These are phyloP conservation scores for Babesia divergens DNA, from an alignment of 169 alveolate species.

Conservation along the genomic window DNA sequence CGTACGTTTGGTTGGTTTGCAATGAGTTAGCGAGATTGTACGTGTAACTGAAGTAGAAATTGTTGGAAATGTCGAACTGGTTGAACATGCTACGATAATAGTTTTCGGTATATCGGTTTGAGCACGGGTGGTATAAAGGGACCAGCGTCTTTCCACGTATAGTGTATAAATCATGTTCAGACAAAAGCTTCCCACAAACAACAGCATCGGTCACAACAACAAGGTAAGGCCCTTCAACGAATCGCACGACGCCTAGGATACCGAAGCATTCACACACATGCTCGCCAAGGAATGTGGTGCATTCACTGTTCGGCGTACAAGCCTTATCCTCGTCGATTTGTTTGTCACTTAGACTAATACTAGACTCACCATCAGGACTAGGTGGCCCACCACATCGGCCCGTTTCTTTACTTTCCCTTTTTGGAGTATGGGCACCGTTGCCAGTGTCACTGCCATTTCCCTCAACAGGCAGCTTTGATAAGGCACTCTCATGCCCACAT, in stretches of 20 bases:
- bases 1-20: constrained; percentile 48
- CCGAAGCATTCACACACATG: constrained; percentile 46
- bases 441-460: background rate
- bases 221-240: constrained; percentile 61
- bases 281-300: background rate
- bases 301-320: too few relatives aligned
- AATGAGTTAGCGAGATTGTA: constrained; percentile 62
- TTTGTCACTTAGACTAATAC: background rate
- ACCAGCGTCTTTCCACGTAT: constrained; percentile 47
- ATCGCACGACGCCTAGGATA: constrained; percentile 58
- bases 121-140: constrained; percentile 52
- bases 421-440: background rate
- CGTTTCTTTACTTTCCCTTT: background rate
- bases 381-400: background rate
- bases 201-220: constrained; percentile 58
- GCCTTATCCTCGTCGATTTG: background rate
- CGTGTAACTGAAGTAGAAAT: constrained; percentile 70
- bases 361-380: background rate
- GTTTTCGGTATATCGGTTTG: constrained; percentile 31
- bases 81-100: constrained; percentile 52
- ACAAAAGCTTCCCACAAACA: constrained; percentile 46
- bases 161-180: constrained; percentile 61
- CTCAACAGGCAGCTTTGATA: too few relatives aligned
- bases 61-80: constrained; percentile 53
- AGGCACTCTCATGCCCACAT: too few relatives aligned